Conservation (phyloP, 192 early-diverging fungal species). For the Coemansia aciculifera region DNA sequence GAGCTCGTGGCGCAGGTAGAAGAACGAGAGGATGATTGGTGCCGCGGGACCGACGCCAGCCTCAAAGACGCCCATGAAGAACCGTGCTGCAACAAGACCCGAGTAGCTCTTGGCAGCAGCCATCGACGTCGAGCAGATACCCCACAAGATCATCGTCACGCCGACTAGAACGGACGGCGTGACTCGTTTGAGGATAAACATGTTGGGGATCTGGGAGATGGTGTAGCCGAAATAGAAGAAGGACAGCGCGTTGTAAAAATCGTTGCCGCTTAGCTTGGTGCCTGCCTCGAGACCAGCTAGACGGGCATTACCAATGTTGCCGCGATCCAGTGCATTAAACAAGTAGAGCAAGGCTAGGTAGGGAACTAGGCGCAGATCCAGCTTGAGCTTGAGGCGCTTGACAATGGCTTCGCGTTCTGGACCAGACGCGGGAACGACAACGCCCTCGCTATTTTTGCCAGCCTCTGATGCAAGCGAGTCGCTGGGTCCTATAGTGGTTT, state of each 20-base stretch:
- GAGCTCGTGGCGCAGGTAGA: conserved; percentile 68
- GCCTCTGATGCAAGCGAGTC: neutral
- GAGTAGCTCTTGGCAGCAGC: conserved; percentile 55
- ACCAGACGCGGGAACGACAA: conserved; percentile 34
- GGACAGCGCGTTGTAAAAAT: conserved; percentile 53
- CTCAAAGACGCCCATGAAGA: conserved; percentile 61
- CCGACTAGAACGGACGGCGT: conserved; percentile 64
- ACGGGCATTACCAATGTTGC: conserved; percentile 72
- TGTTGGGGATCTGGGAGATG: conserved; percentile 78
- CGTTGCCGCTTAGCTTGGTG: conserved; percentile 54
- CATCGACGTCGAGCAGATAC: conserved; percentile 63
- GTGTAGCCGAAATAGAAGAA: conserved; percentile 63
- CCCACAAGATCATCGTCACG: conserved; percentile 69
- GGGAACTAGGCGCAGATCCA: conserved; percentile 64
- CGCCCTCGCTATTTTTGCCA: neutral
- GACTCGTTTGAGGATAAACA: conserved; percentile 67
- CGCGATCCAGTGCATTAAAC: conserved; percentile 70
- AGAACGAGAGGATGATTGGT: conserved; percentile 68
- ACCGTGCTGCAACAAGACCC: conserved; percentile 39
- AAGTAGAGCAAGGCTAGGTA: conserved; percentile 65
- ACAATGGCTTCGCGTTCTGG: conserved; percentile 49
- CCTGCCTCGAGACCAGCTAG: conserved; percentile 52
- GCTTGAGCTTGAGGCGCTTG: conserved; percentile 54
- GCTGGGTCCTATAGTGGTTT: conserved; percentile 1
- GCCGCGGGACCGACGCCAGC: conserved; percentile 76